Percentiles rank a stretch among this genome's conserved stretches.
Evolutionary conservation across 495 filamentous ascomycete species (phyloP).

Genomic region (Haplographium delicatum): DNA sequence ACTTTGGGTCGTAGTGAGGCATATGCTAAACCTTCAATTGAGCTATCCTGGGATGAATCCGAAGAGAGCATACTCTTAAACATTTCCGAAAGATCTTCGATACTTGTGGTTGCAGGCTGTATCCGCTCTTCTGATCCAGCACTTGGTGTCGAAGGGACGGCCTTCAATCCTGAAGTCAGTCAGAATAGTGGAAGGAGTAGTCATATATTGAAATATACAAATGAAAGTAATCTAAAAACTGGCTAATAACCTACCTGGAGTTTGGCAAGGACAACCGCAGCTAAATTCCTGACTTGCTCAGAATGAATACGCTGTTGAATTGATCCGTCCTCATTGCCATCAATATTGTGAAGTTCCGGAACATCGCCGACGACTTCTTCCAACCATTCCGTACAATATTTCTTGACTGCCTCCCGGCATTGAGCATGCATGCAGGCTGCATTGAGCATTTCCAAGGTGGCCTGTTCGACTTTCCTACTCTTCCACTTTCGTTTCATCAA

Average conservation of each 20-base stretch:
- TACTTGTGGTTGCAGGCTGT: slow-evolving; percentile 46
- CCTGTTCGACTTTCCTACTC: slow-evolving; percentile 71
- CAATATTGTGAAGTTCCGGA: slow-evolving; percentile 39
- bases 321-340: slow-evolving; percentile 23
- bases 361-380: slow-evolving; percentile 68
- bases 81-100: slow-evolving; percentile 67
- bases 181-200: slow-evolving; percentile 21
- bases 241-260: slow-evolving; percentile 49
- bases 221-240: neutral
- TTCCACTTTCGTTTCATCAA: slow-evolving; percentile 69
- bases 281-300: slow-evolving; percentile 51
- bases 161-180: slow-evolving; percentile 50
- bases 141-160: slow-evolving; percentile 32
- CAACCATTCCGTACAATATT: slow-evolving; percentile 78
- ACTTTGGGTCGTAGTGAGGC: slow-evolving; percentile 75
- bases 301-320: slow-evolving; percentile 37
- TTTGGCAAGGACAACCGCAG: slow-evolving; percentile 84
- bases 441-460: slow-evolving; percentile 81
- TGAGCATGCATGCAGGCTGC: slow-evolving; percentile 77
- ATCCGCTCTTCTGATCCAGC: slow-evolving; percentile 36
- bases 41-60: slow-evolving; percentile 50
- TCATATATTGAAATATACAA: neutral
- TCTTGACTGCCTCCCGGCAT: slow-evolving; percentile 74
- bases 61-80: slow-evolving; percentile 73
- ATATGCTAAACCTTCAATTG: slow-evolving; percentile 92